Evolutionary conservation across 208 protist species (phyloP).

Genomic region (Wallacemonas sp.): DNA sequence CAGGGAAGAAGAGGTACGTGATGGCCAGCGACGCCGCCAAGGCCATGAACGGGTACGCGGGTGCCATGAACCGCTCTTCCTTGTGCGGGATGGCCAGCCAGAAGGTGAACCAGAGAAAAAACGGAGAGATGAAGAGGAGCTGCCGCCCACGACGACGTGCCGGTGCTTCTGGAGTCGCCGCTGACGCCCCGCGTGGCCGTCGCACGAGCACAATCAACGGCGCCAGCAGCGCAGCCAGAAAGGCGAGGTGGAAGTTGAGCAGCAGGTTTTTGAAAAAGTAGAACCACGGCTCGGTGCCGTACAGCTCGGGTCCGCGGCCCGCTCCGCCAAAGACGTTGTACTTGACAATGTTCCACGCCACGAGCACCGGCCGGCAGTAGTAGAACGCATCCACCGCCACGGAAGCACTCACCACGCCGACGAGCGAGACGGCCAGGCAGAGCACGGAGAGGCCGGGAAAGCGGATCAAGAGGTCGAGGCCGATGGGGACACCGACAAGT

Average conservation of each 20-base stretch:
- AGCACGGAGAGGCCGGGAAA: constrained; percentile 24
- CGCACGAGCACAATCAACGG: constrained; percentile 36
- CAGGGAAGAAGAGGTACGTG: constrained; percentile 22
- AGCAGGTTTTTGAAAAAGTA: constrained; percentile 93
- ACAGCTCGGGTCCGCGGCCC: constrained; percentile 76
- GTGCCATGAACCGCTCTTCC: constrained; percentile 94
- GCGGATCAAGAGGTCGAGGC: constrained; percentile 63
- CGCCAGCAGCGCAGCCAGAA: constrained; percentile 54
- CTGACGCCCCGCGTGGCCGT: background rate
- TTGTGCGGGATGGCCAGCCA: constrained; percentile 93
- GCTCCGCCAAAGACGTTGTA: constrained; percentile 65
- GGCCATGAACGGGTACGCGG: constrained; percentile 91
- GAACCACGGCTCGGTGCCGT: constrained; percentile 91
- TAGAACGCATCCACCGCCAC: constrained; percentile 40
- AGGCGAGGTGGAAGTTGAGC: constrained; percentile 94
- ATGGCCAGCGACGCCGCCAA: constrained; percentile 72
- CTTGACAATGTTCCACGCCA: constrained; percentile 56
- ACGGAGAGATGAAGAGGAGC: constrained; percentile 71
- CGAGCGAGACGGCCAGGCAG: constrained; percentile 21
- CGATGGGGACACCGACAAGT: constrained; percentile 77
- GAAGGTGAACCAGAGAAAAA: constrained; percentile 88
- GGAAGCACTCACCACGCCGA: constrained; percentile 12
- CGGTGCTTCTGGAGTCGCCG: background rate
- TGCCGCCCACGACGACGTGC: constrained; percentile 8
- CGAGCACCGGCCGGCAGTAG: constrained; percentile 42